Conservation (phyloP, 495 filamentous ascomycete species). For the Xylona heveae region DNA sequence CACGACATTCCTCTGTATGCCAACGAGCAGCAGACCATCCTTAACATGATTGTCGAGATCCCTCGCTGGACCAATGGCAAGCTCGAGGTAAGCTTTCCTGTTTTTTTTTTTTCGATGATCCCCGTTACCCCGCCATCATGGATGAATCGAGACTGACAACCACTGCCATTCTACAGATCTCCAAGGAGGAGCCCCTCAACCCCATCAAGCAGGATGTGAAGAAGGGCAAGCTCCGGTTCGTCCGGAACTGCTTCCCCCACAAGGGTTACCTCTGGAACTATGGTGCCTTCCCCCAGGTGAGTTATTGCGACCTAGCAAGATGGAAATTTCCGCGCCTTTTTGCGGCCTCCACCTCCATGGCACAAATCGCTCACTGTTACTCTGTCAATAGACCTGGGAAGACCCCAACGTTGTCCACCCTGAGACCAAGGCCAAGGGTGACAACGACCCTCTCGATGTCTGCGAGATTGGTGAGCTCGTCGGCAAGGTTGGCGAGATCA, state of each 20-base stretch:
- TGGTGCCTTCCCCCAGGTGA: constrained; percentile 92
- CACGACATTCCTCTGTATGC: constrained; percentile 97
- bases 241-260: constrained; percentile 99
- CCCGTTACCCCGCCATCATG: background rate
- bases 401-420: constrained; percentile 89
- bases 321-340: constrained; percentile 2
- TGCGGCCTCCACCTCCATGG: constrained; percentile 6
- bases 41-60: constrained; percentile 99
- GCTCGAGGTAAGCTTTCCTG: constrained; percentile 58
- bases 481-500: constrained; percentile 84
- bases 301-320: constrained; percentile 9
- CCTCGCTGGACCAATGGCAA: constrained; percentile 99
- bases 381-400: constrained; percentile 68
- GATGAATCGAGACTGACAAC: constrained; percentile 1
- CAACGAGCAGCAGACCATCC: constrained; percentile 75
- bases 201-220: constrained; percentile 87
- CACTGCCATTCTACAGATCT: constrained; percentile 39
- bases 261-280: constrained; percentile 99
- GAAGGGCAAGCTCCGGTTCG: constrained; percentile 87
- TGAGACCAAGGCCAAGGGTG: constrained; percentile 99
- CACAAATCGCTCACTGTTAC: constrained; percentile 1
- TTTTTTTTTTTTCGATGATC: background rate
- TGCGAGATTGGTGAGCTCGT: constrained; percentile 99
- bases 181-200: constrained; percentile 91
- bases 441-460: constrained; percentile 97